Evolutionary conservation across 139 green algal species (phyloP).

Genomic region (Tetradesmus obliquus): DNA sequence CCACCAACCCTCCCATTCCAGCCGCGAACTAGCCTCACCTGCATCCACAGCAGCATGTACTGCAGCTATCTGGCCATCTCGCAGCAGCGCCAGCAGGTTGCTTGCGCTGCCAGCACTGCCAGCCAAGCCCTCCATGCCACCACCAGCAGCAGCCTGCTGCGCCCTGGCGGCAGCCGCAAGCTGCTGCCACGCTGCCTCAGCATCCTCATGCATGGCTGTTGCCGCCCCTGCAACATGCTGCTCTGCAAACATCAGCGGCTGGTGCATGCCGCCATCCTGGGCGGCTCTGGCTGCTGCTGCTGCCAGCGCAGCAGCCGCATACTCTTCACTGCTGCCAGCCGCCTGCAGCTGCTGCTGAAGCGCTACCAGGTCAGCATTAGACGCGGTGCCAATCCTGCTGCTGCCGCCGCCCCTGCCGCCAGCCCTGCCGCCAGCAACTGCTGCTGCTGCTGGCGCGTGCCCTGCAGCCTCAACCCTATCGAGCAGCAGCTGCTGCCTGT

Average conservation of each 20-base stretch:
- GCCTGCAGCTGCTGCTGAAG: conserved; percentile 28
- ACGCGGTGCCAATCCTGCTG: background rate
- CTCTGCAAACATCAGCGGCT: background rate
- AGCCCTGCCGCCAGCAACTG: background rate
- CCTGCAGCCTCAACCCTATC: conserved; percentile 45
- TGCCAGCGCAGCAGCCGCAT: background rate
- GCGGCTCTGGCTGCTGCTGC: background rate
- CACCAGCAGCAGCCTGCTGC: background rate
- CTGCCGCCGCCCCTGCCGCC: background rate
- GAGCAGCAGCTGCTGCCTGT: conserved; percentile 73
- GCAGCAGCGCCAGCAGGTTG: background rate
- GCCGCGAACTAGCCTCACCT: background rate
- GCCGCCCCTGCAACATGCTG: background rate
- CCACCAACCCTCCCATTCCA: background rate
- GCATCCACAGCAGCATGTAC: background rate
- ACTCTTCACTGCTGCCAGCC: background rate
- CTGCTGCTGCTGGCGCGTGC: conserved; percentile 12
- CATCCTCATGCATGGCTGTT: background rate
- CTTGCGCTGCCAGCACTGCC: background rate
- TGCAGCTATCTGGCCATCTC: background rate
- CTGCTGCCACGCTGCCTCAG: background rate
- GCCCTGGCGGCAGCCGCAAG: background rate
- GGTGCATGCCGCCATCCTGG: background rate
- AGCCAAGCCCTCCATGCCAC: background rate
- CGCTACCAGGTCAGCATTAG: background rate